These are phyloP conservation scores for Podospora sp. DNA, from an alignment of 495 filamentous ascomycete species.

Conservation along the genomic window DNA sequence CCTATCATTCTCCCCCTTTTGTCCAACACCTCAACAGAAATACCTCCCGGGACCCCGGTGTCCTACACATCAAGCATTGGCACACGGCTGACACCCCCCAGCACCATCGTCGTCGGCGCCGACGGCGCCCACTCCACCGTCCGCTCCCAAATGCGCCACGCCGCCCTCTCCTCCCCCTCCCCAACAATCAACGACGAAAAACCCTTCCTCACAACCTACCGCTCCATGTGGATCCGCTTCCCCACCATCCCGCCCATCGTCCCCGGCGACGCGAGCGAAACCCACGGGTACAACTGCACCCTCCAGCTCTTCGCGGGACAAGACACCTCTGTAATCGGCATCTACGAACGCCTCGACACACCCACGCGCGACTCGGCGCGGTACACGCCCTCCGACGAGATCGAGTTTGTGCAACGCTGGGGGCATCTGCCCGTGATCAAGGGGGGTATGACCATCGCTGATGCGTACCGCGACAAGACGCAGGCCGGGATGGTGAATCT, in stretches of 20 bases:
- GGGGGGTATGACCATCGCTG: conserved; percentile 31
- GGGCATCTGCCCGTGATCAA: conserved; percentile 37
- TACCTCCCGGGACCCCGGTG: too few species aligned
- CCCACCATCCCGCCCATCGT: not conserved
- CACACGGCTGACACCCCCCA: too few species aligned
- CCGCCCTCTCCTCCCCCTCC: conserved; percentile 40
- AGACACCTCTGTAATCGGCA: conserved; percentile 39
- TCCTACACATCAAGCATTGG: too few species aligned
- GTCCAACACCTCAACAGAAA: too few species aligned
- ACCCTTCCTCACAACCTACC: conserved; percentile 41
- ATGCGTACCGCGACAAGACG: conserved; percentile 36
- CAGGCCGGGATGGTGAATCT: conserved; percentile 33
- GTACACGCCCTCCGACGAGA: conserved; percentile 43
- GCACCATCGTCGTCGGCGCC: conserved; percentile 53
- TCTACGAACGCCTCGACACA: conserved; percentile 47
- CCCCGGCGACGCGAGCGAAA: conserved; percentile 17
- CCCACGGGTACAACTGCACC: conserved; percentile 25
- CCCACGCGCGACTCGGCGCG: conserved; percentile 42
- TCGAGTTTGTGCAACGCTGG: conserved; percentile 28
- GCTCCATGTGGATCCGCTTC: conserved; percentile 18
- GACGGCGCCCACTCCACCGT: conserved; percentile 53
- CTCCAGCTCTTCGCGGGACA: conserved; percentile 31
- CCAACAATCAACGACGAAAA: conserved; percentile 57
- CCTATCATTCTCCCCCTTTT: too few species aligned
- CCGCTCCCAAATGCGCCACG: conserved; percentile 44